Evolutionary conservation across 2,329 filamentous ascomycete genomes (phyloP), one percentile per base, ranked within the genome.

Genomic region (Cytospora piceae): DNA sequence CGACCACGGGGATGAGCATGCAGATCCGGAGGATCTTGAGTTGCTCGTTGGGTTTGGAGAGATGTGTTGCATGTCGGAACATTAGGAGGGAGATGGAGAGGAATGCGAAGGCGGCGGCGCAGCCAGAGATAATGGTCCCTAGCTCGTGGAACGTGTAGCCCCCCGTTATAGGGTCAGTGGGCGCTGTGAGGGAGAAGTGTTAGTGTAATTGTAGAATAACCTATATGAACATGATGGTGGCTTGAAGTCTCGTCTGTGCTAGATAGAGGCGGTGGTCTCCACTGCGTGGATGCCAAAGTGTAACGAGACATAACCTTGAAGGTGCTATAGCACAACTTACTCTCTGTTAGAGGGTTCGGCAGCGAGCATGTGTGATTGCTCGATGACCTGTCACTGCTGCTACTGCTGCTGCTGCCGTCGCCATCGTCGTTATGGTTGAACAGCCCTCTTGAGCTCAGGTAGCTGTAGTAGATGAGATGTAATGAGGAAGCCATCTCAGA

Each of bases 11-110:
- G 17, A 82, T 74, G 14, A 81, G 73, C 11, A 73, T 67, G 55
- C 76, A 76, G 55, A 81, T 78, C 58, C 78, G 74, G 69, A 82
- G 75, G 59, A 82, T 78, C 54, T 80, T 77, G 60, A 77, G 70
- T 66, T 80, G 79, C 66, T 81, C 75, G 57, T 73, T 74, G 2
- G 77, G 77, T 24, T 76, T 77, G 70, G 77, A 79, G 22, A 79
- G 72, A 32, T 77, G 77, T 9, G 74, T 31, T 34, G 66, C 39
- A 22, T 60, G 60, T 2, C 59, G 39, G 17, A 55, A 17, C 58
- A 65, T 24, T 46, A 68, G n/a, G 42, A 68, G 15, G 55, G 65
- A 8, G 49, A 68, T 52, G 54, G 68, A 39, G 9, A 61, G 49
- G 49, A 57, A 31, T 29, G 67, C 58, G 55, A 69, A 67, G 22